Conservation (phyloP, 306 rosid species). For the Glycine latifolia region DNA sequence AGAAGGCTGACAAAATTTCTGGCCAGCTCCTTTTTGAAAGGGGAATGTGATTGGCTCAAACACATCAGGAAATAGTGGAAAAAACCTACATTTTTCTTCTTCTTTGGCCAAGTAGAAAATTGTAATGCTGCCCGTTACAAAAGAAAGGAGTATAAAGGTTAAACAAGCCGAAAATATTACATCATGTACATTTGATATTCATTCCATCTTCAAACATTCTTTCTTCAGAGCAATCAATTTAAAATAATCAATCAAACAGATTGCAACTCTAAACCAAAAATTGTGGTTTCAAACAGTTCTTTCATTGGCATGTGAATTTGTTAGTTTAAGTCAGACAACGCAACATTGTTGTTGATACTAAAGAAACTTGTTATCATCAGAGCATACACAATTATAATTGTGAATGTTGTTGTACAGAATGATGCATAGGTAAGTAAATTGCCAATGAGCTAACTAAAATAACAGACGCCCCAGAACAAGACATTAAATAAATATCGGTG, state of each 20-base stretch:
- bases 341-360: background rate
- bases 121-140: slow-evolving; percentile 69
- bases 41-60: slow-evolving; percentile 71
- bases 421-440: background rate
- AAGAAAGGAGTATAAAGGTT: slow-evolving; percentile 42
- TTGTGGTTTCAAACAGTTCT: background rate
- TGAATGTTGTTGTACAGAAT: background rate
- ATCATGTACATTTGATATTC: background rate
- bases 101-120: slow-evolving; percentile 90
- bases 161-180: slow-evolving; percentile 2
- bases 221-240: background rate
- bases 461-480: background rate
- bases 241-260: background rate
- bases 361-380: background rate
- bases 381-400: background rate
- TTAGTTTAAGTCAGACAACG: background rate
- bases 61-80: slow-evolving; percentile 72
- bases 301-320: slow-evolving; percentile 17
- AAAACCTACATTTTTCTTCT: slow-evolving; percentile 75
- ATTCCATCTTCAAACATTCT: background rate
- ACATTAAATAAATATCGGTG: no score
- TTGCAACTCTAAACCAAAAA: slow-evolving; percentile 7
- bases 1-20: slow-evolving; percentile 77
- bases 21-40: slow-evolving; percentile 81
- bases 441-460: background rate